Conservation (phyloP, 352 stramenopile genomes). For the Pythium dissimile region DNA sequence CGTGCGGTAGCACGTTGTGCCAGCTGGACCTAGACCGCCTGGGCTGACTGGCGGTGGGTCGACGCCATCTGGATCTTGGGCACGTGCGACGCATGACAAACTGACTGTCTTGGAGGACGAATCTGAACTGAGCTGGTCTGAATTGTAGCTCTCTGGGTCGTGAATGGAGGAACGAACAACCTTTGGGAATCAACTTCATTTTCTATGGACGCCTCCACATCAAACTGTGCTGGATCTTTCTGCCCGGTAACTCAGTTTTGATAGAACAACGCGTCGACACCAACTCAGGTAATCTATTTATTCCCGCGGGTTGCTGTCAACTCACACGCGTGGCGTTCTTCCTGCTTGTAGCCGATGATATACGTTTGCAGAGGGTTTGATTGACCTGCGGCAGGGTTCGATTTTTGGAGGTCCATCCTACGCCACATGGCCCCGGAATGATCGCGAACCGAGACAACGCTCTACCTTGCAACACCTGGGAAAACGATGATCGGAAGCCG, state of each 20-base stretch:
- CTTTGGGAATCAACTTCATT: too few relatives aligned
- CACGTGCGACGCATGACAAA: constrained; percentile 5
- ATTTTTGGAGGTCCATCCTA: neutral
- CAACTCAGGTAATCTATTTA: neutral
- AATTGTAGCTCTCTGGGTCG: neutral
- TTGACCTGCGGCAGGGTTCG: constrained; percentile 6
- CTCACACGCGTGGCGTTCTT: too few relatives aligned
- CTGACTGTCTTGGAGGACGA: constrained; percentile 24
- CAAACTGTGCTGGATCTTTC: too few relatives aligned
- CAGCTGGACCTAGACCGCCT: constrained; percentile 2
- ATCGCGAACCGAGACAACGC: neutral
- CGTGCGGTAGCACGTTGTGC: neutral
- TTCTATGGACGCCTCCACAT: too few relatives aligned
- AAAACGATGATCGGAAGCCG: neutral
- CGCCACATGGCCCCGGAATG: neutral
- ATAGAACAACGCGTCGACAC: neutral
- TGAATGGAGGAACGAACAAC: neutral
- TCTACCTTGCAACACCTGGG: neutral
- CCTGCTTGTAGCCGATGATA: too few relatives aligned
- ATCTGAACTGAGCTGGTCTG: constrained; percentile 23
- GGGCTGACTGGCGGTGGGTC: neutral
- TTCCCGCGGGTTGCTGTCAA: neutral
- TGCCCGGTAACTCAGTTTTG: too few relatives aligned
- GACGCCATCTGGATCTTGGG: constrained; percentile 8
- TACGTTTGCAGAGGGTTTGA: neutral